phyloP scores from a whole-genome alignment of 352 stramenopile species.

The Phytophthora pseudosyringae region DNA sequence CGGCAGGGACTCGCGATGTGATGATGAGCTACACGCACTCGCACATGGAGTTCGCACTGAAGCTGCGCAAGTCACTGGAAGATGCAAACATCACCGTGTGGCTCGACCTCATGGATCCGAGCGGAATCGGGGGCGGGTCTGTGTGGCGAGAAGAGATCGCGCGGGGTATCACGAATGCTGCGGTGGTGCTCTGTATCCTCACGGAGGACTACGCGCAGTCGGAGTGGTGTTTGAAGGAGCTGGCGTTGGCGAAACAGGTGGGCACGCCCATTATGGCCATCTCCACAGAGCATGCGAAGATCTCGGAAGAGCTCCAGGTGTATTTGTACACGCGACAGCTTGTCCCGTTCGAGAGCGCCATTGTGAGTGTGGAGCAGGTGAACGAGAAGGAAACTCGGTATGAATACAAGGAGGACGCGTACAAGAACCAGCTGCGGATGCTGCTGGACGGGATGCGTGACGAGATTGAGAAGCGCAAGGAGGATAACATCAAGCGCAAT shows the following conservation, averaged over 20 bases:
- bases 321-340: conserved; percentile 88
- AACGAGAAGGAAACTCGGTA: conserved; percentile 59
- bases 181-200: conserved; percentile 77
- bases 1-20: conserved; percentile 74
- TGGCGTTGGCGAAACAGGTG: conserved; percentile 83
- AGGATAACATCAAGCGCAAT: conserved; percentile 62
- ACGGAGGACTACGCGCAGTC: conserved; percentile 80
- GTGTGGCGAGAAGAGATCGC: conserved; percentile 88
- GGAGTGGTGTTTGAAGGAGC: conserved; percentile 83
- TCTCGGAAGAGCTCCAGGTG: conserved; percentile 86
- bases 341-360: conserved; percentile 77
- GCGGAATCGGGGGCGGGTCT: conserved; percentile 75
- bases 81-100: conserved; percentile 79
- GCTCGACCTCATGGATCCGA: conserved; percentile 86
- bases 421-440: conserved; percentile 73
- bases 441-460: conserved; percentile 81
- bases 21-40: conserved; percentile 91
- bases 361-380: conserved; percentile 54
- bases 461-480: conserved; percentile 85
- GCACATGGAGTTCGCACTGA: conserved; percentile 79
- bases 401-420: conserved; percentile 70
- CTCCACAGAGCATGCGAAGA: conserved; percentile 69
- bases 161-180: conserved; percentile 71
- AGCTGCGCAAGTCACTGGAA: conserved; percentile 73
- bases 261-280: conserved; percentile 82